Evolutionary conservation across 331 rosid genomes (phyloP).

Genomic region (Erythrophleum ivorense): DNA sequence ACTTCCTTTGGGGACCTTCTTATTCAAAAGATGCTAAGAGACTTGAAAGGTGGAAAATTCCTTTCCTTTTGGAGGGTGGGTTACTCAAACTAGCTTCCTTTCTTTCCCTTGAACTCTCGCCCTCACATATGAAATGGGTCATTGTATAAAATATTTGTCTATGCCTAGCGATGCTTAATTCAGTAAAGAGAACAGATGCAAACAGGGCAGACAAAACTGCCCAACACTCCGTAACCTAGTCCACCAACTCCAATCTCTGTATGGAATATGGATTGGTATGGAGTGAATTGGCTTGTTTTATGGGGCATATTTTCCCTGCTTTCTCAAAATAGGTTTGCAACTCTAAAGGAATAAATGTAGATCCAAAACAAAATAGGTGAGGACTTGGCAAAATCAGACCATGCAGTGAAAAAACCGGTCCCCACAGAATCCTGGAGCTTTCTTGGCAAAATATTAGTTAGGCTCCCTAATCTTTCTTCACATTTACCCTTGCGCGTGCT

Average conservation of each 20-base stretch:
- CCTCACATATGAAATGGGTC: neutral
- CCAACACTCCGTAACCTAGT: neutral
- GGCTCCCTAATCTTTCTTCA: conserved; percentile 19
- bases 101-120: neutral
- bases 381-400: neutral
- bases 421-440: neutral
- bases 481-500: neutral
- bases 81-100: neutral
- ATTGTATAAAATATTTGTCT: neutral
- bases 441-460: conserved; percentile 22
- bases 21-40: neutral
- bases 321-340: neutral
- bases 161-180: neutral
- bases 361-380: neutral
- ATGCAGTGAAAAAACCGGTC: neutral
- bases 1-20: neutral
- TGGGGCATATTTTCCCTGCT: neutral
- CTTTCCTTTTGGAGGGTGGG: neutral
- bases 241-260: neutral
- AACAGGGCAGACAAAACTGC: neutral
- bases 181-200: neutral
- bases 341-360: neutral
- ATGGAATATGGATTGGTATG: neutral
- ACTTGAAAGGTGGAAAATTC: neutral
- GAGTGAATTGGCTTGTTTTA: neutral